phyloP scores from a whole-genome alignment of 805 yeast genomes.

The Wickerhamiella galacta region DNA sequence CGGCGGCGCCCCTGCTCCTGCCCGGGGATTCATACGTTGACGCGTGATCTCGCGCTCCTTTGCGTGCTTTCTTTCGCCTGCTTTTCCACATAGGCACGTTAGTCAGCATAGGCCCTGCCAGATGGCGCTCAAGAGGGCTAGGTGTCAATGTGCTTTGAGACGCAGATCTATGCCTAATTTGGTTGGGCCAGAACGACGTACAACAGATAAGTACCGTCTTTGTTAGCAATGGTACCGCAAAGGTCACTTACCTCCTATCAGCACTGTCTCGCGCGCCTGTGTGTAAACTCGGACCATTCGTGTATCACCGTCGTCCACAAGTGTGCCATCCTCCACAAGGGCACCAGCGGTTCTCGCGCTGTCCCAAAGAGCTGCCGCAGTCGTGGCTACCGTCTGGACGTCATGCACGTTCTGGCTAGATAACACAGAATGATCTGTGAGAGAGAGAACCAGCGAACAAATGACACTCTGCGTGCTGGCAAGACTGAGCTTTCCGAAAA shows the following conservation, averaged over 20 bases:
- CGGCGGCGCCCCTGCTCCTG: background rate
- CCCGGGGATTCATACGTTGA: too few species aligned
- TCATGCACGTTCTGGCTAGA: slow-evolving; percentile 11
- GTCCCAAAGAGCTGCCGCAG: slow-evolving; percentile 5
- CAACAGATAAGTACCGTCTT: background rate
- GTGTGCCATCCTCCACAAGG: background rate
- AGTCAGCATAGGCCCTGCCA: background rate
- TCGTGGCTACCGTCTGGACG: slow-evolving; percentile 7
- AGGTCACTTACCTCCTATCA: background rate
- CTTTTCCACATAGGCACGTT: background rate
- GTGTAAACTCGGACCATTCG: background rate
- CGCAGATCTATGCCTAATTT: background rate
- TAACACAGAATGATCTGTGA: slow-evolving; percentile 5
- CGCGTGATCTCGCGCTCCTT: too few species aligned
- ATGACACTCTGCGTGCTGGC: too few species aligned
- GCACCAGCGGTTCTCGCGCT: background rate
- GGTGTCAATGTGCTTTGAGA: background rate
- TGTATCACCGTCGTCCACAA: background rate
- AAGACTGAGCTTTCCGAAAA: too few species aligned
- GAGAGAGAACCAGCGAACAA: slow-evolving; percentile 5
- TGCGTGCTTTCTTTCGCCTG: background rate
- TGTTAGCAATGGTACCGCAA: too few species aligned
- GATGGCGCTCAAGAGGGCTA: background rate
- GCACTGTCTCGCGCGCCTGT: background rate
- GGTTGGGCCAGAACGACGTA: background rate